Percentiles rank a stretch among this genome's conserved stretches.
Conservation (phyloP, 805 yeast genomes). For the Pichia membranifaciens region DNA sequence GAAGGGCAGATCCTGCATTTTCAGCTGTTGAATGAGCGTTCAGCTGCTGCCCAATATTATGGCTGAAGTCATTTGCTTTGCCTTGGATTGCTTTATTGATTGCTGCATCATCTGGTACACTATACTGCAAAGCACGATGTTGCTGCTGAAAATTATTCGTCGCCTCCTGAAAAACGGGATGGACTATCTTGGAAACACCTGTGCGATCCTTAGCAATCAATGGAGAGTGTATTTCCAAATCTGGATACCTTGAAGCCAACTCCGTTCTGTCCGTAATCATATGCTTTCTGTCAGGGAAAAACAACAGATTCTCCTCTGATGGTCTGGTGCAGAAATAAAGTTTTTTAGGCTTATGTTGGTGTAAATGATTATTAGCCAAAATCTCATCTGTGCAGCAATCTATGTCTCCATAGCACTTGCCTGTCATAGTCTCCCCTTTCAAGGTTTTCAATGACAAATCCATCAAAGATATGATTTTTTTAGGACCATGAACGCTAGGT, state of each 20-base stretch:
- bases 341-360: slow-evolving; percentile 14
- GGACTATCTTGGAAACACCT: not conserved
- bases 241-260: slow-evolving; percentile 25
- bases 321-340: slow-evolving; percentile 32
- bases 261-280: slow-evolving; percentile 24
- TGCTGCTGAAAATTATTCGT: not conserved
- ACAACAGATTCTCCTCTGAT: slow-evolving; percentile 29
- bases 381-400: slow-evolving; percentile 26
- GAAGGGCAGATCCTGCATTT: not conserved
- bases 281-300: slow-evolving; percentile 24
- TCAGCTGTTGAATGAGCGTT: not conserved
- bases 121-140: not conserved
- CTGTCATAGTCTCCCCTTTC: slow-evolving; percentile 25
- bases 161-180: not conserved
- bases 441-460: slow-evolving; percentile 29
- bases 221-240: slow-evolving; percentile 30
- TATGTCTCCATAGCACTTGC: slow-evolving; percentile 30
- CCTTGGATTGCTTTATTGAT: no score
- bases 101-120: not conserved
- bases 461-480: slow-evolving; percentile 19
- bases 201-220: slow-evolving; percentile 10
- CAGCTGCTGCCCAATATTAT: not conserved
- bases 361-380: slow-evolving; percentile 21
- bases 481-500: slow-evolving; percentile 2
- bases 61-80: not conserved